A percentile compares a stretch with the other conserved stretches of the same genome.
phyloP scores from a whole-genome alignment of 2,329 filamentous ascomycete genomes.

The Exophiala sp. region DNA sequence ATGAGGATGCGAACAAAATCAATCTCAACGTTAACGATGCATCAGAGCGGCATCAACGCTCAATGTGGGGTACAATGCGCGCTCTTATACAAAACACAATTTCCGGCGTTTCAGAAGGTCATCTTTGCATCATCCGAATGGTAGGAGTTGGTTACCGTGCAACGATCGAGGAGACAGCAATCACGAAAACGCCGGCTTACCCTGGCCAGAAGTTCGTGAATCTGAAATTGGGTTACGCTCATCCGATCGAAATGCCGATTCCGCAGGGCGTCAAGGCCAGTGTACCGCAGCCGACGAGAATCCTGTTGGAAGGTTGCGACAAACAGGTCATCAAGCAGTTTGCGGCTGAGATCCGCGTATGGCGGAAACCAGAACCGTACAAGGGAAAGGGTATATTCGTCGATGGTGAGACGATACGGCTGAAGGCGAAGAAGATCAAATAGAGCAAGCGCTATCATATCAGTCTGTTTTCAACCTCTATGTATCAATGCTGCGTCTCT shows the following conservation, averaged over 20 bases:
- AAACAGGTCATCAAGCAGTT: constrained; percentile 87
- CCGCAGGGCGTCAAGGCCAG: constrained; percentile 80
- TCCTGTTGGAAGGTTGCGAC: constrained; percentile 83
- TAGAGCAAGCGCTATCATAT: constrained; percentile 41
- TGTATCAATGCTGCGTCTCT: constrained; percentile 26
- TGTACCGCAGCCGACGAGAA: constrained; percentile 84
- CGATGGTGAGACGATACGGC: constrained; percentile 93
- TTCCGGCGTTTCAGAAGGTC: constrained; percentile 90
- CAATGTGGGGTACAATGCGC: constrained; percentile 98
- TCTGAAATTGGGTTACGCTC: constrained; percentile 93
- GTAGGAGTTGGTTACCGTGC: constrained; percentile 96
- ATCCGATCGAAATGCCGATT: constrained; percentile 85
- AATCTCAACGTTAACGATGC: constrained; percentile 67
- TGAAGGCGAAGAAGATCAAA: constrained; percentile 98
- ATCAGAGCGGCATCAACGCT: constrained; percentile 69
- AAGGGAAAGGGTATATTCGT: constrained; percentile 99
- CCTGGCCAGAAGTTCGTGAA: constrained; percentile 84
- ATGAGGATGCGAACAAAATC: constrained; percentile 61
- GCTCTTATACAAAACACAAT: constrained; percentile 88
- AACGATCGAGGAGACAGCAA: constrained; percentile 72
- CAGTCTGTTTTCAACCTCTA: constrained; percentile 8
- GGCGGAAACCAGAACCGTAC: constrained; percentile 93
- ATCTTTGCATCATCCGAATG: constrained; percentile 85
- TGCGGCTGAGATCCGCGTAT: constrained; percentile 80
- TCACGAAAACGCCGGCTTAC: constrained; percentile 60